Base-by-base conservation (phyloP, 2,329 filamentous ascomycete genomes). In the Alternaria brassicicola region DNA sequence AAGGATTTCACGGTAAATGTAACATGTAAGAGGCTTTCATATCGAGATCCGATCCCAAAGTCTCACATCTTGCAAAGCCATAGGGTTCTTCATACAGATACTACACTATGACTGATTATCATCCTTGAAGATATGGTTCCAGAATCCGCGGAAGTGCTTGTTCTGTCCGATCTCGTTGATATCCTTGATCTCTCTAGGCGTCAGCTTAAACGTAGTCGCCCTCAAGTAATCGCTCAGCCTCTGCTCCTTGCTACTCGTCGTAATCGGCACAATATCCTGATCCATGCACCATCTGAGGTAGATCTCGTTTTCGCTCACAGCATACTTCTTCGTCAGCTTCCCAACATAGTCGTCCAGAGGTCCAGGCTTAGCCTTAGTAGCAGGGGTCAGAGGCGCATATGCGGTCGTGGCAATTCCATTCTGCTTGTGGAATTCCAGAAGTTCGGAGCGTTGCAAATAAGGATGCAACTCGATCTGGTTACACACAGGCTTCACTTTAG, bases 381-480 rank as follows among this genome's bases (percentile, higher is more conserved):
- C 77, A 0, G 86, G 83, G 1, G 81, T 77, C 25, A 82, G 69
- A 4, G 82, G 81, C 2, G 74, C 78, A 61, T 82, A 84, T 0
- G 81, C 82, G 4, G 75, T 68, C 2, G 81, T 83, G 0, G 81
- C 80, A 53, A 84, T 83, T 39, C 77, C 77, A 67, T 82, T 73
- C 56, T 78, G 66, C 68, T 79, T 81, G 74, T 82, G 79, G 75
- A 83, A 87, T 13, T 82, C 78, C 7, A 88, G 74, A 26, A 91
- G 77, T 17, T 84, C 79, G 2, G 78, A 78, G 70, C 86, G 88
- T 71, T 89, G 88, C 10, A 90, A 80, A 67, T 88, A 89, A 2
- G 88, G 87, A 73, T 90, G 87, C 50, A 86, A 86, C 73, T 90
- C 88, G 62, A 90, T 86, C 77, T 90, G 88, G 76, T 90, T 90